A percentile compares a stretch with the other conserved stretches of the same genome.
These are phyloP conservation scores for Candolleomyces efflorescens DNA, from an alignment of 768 basidiomycete genomes.

Conservation along the genomic window DNA sequence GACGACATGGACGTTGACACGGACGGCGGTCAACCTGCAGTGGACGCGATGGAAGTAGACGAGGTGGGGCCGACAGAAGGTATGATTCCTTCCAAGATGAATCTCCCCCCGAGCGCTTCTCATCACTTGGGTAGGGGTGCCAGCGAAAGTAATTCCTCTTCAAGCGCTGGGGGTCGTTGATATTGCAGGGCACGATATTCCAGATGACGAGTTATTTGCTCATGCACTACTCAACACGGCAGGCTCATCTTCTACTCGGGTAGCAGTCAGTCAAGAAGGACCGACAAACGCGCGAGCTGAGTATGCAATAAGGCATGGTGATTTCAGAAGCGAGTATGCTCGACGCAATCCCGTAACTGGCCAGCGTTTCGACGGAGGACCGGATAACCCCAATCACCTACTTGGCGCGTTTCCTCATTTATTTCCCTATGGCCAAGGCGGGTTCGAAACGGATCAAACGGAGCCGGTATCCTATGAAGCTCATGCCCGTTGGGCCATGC, in stretches of 20 bases:
- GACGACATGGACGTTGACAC: not conserved
- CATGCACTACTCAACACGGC: conserved; percentile 15
- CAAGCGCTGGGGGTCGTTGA: conserved; percentile 20
- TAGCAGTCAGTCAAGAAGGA: not conserved
- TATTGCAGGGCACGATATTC: conserved; percentile 10
- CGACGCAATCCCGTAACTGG: conserved; percentile 9
- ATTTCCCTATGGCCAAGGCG: conserved; percentile 33
- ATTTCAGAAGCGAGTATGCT: conserved; percentile 26
- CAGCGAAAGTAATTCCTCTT: conserved; percentile 18
- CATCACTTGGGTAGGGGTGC: not conserved
- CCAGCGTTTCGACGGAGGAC: conserved; percentile 16
- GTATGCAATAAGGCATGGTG: conserved; percentile 14
- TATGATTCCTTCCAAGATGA: too few relatives aligned
- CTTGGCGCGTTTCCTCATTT: conserved; percentile 26
- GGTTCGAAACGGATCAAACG: conserved; percentile 21
- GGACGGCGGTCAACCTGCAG: too few relatives aligned
- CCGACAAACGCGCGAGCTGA: too few relatives aligned
- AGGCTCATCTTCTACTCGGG: too few relatives aligned
- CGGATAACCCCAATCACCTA: conserved; percentile 22
- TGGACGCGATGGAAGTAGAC: too few relatives aligned
- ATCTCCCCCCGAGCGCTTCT: not conserved
- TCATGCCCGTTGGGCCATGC: conserved; percentile 26
- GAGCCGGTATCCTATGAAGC: conserved; percentile 20
- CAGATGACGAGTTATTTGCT: conserved; percentile 16
- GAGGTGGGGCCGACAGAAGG: too few relatives aligned